Percentiles rank a stretch among this genome's conserved stretches.
Conservation (phyloP, 352 stramenopile genomes). For the Phytophthora parvispora region DNA sequence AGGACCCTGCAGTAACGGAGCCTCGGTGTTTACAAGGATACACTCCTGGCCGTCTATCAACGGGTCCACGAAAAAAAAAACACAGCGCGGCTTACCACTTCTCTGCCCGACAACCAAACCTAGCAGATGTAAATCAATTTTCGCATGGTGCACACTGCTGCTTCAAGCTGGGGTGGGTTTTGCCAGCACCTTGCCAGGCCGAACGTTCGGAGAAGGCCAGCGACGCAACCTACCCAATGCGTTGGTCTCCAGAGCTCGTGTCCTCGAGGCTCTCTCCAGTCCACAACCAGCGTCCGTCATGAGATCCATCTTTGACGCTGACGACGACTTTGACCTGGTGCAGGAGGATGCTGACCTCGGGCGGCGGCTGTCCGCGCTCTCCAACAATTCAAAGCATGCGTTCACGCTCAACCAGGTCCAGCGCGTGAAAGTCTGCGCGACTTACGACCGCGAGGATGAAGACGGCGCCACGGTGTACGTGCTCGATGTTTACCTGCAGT, state of each 20-base stretch:
- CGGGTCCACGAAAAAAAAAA: neutral
- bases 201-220: constrained; percentile 27
- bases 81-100: neutral
- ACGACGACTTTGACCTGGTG: constrained; percentile 5
- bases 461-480: constrained; percentile 65
- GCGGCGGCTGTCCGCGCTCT: constrained; percentile 53
- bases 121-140: neutral
- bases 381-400: constrained; percentile 58
- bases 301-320: constrained; percentile 19
- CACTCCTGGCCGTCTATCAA: neutral
- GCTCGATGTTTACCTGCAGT: constrained; percentile 58
- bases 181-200: neutral
- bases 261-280: constrained; percentile 14
- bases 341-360: constrained; percentile 19
- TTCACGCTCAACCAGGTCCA: constrained; percentile 76
- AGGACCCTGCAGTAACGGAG: neutral
- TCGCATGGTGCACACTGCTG: neutral
- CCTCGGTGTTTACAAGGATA: constrained; percentile 8
- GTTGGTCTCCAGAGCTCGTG: constrained; percentile 2
- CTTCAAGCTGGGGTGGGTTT: neutral
- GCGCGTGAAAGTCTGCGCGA: constrained; percentile 47
- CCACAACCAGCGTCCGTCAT: constrained; percentile 9
- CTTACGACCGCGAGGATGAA: constrained; percentile 41
- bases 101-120: no score
- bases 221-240: constrained; percentile 6